Base-by-base conservation (phyloP, 2,329 filamentous ascomycete genomes). In the Ceratocystiopsis minuta region DNA sequence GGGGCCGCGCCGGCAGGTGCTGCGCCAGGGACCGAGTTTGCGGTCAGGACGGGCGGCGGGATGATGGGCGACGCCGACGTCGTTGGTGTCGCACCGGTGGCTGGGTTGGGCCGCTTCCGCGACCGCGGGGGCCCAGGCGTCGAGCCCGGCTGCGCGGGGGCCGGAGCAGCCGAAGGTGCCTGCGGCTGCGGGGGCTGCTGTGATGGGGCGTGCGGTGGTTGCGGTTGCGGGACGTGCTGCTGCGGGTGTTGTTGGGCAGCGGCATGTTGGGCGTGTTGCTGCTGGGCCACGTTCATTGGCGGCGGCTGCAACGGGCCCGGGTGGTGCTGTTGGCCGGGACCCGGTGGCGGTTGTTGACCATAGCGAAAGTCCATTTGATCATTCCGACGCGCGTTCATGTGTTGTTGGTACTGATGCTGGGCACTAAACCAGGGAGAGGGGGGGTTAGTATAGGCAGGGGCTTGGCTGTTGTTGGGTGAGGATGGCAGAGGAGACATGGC, bases 371-470 rank as follows among this genome's bases (percentile, higher is more conserved):
- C 52, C 43, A 54, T 50, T 35, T 50, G 46, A 2, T 54, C 53
- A 43, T 50, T 52, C 20, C 53, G 53, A 32, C 53, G 50, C 6
- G 38, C 31, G 12, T 38, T 57, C 63, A 71, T 66, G 48, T 71
- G 66, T 51, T 60, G 52, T 38, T 55, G 55, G 54, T 65, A 68
- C 50, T 70, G 71, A 38, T 49, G 44, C 37, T 48, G 50, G 34
- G 58, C 47, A 52, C 64, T 66, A 50, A 56, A 60, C 57, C 55
- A 60, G 47, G 51, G 45, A 45, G 53, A 42, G 42, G 43, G 17
- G 45, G 55, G 49, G 53, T 63, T 60, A 64, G 58, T 51, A 50
- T 54, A 53, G 9, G 50, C 45, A 10, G 40, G 17, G 12, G 24
- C 24, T 28, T 28, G 24, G 24, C 24, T 28, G 24, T 28, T 28